Percentiles rank a stretch among this genome's conserved stretches.
Conservation (phyloP, 2,329 filamentous ascomycete genomes). For the Triangularia setosa region DNA sequence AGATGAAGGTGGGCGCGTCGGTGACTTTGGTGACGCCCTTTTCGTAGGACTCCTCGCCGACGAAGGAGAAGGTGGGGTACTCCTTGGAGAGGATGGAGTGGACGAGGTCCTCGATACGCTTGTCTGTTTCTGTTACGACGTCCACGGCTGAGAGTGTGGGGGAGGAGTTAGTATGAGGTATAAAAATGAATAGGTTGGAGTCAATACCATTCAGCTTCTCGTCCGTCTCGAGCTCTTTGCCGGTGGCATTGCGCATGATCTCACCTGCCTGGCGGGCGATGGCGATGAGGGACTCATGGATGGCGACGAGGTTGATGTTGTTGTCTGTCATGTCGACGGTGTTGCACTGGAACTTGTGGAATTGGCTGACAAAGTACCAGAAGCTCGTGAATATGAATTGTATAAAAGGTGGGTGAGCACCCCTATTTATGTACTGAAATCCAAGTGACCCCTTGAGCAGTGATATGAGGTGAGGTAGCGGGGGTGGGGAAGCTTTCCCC, state of each 20-base stretch:
- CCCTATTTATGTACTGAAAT: not conserved
- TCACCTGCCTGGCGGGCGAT: conserved; percentile 61
- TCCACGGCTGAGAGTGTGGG: conserved; percentile 52
- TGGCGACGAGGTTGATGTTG: conserved; percentile 53
- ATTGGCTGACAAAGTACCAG: not conserved
- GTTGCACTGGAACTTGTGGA: not conserved
- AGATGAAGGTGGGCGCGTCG: conserved; percentile 68
- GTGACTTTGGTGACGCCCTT: conserved; percentile 60
- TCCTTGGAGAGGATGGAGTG: conserved; percentile 45
- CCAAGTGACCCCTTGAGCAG: not conserved
- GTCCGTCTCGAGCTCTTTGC: conserved; percentile 51
- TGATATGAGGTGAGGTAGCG: not conserved
- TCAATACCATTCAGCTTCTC: conserved; percentile 63
- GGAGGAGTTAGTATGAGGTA: conserved; percentile 6
- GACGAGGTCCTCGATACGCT: conserved; percentile 62
- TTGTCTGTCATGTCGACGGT: conserved; percentile 43
- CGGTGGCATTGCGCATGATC: conserved; percentile 61
- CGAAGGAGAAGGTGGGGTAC: conserved; percentile 59
- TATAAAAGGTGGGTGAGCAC: not conserved
- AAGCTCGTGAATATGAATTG: not conserved
- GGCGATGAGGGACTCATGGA: conserved; percentile 57
- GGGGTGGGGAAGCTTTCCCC: not conserved
- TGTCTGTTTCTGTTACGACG: conserved; percentile 65
- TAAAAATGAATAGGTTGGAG: conserved; percentile 8
- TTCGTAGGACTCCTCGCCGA: conserved; percentile 74